phyloP scores from a whole-genome alignment of 2,329 filamentous ascomycete genomes.

The Monilinia polystroma region DNA sequence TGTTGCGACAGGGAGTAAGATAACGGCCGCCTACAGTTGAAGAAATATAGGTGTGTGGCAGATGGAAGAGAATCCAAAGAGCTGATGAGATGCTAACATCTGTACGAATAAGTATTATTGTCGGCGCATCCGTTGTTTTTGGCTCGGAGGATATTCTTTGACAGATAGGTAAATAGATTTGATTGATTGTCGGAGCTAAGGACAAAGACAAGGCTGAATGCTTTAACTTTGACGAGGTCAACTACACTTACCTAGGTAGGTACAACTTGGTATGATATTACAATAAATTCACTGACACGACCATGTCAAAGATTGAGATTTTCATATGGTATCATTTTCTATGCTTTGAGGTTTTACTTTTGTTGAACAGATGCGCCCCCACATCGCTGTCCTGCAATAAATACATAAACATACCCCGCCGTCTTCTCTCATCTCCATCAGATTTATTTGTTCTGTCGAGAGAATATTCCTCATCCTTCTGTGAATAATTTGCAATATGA shows the following conservation, averaged over 20 bases:
- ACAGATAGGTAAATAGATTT: not conserved
- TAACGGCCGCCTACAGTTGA: not conserved
- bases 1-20: not conserved
- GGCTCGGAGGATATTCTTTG: conserved; percentile 8
- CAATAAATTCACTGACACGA: too few species aligned
- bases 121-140: conserved; percentile 6
- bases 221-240: not conserved
- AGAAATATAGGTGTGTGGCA: not conserved
- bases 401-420: conserved; percentile 16
- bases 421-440: not conserved
- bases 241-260: not conserved
- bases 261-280: too few species aligned
- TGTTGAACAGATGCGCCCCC: not conserved
- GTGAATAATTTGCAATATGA: conserved; percentile 24
- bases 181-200: conserved; percentile 3
- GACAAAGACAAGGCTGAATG: conserved; percentile 17
- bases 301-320: not conserved
- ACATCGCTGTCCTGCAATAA: not conserved
- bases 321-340: not conserved
- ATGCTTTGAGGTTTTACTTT: not conserved
- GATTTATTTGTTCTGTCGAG: not conserved
- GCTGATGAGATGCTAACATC: not conserved
- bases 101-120: conserved; percentile 2
- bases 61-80: not conserved
- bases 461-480: not conserved